Evolutionary conservation across 345 rosid species (phyloP).

Genomic region (Rhodamnia rubescens): DNA sequence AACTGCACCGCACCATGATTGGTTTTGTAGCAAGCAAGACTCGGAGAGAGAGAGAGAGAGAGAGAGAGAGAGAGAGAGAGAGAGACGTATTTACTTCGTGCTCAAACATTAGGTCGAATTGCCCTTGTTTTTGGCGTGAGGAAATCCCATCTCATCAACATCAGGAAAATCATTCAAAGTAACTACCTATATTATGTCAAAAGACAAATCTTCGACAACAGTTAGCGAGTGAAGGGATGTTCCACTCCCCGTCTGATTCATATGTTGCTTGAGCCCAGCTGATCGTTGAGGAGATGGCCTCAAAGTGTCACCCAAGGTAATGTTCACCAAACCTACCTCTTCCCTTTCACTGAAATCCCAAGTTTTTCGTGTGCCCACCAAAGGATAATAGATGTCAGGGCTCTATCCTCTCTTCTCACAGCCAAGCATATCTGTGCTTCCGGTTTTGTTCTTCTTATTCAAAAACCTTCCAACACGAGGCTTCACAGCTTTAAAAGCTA

Average conservation of each 20-base stretch:
- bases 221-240: background rate
- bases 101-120: background rate
- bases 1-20: background rate
- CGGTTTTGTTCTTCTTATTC: background rate
- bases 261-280: background rate
- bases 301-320: background rate
- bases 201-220: background rate
- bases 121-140: background rate
- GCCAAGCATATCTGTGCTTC: background rate
- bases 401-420: background rate
- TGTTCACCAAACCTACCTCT: background rate
- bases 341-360: background rate
- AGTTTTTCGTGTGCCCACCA: background rate
- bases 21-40: background rate
- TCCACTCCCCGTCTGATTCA: background rate
- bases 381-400: background rate
- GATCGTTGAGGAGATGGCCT: background rate
- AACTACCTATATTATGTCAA: background rate
- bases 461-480: background rate
- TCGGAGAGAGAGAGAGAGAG: background rate
- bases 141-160: background rate
- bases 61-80: background rate
- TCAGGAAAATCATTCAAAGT: background rate
- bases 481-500: constrained; percentile 27
- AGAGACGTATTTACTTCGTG: background rate